Conservation (phyloP, 2,329 filamentous ascomycete species). For the Coleophoma cylindrospora region DNA sequence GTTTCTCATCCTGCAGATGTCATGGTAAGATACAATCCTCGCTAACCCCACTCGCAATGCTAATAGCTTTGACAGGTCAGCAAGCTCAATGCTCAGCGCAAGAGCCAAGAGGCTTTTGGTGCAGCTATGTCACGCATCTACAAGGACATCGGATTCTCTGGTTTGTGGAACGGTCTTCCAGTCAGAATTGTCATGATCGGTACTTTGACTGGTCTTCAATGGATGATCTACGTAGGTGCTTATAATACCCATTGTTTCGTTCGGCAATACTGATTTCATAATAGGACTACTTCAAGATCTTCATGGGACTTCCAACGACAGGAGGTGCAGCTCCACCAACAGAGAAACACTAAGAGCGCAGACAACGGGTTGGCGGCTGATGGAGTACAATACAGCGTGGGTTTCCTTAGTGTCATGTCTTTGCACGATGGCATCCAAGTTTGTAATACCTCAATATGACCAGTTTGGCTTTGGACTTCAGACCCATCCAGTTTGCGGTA, state of each 20-base stretch:
- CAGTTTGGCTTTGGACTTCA: too few species aligned
- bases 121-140: constrained; percentile 77
- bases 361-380: too few species aligned
- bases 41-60: background rate
- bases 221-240: constrained; percentile 76
- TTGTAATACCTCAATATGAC: too few species aligned
- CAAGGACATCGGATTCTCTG: constrained; percentile 76
- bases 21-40: constrained; percentile 54
- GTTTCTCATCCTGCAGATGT: constrained; percentile 80
- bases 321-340: constrained; percentile 34
- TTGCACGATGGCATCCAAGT: too few species aligned
- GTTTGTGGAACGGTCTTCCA: constrained; percentile 88
- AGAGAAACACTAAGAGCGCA: constrained; percentile 15
- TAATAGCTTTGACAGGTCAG: constrained; percentile 34
- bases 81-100: constrained; percentile 79
- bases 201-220: constrained; percentile 72
- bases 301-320: constrained; percentile 81
- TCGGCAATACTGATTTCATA: constrained; percentile 2
- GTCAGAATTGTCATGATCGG: constrained; percentile 76
- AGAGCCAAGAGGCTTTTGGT: constrained; percentile 72
- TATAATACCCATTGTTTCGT: constrained; percentile 18
- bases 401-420: too few species aligned
- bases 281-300: constrained; percentile 82
- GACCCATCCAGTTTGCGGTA: too few species aligned
- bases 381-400: too few species aligned